Evolutionary conservation across 2,329 filamentous ascomycete species (phyloP).

Genomic region (Cladophialophora chaetospira): DNA sequence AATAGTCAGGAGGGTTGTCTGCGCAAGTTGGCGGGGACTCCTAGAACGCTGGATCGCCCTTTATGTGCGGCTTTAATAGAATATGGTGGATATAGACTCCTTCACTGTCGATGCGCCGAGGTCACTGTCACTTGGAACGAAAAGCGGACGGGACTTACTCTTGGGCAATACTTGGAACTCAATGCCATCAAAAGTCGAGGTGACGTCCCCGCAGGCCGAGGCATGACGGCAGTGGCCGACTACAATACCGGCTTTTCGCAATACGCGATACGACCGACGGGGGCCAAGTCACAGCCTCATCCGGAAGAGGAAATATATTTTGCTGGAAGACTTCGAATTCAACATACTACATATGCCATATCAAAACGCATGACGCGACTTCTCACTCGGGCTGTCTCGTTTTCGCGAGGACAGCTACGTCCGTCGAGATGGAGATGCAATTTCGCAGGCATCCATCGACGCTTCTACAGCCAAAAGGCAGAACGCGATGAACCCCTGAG

Average conservation of each 20-base stretch:
- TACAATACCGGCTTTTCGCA: neutral
- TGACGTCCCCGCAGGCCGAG: constrained; percentile 7
- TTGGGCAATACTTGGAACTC: neutral
- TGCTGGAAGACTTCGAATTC: neutral
- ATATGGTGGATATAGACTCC: no score
- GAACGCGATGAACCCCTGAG: constrained; percentile 60
- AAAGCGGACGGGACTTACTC: no score
- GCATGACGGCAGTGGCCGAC: constrained; percentile 2
- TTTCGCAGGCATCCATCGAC: neutral
- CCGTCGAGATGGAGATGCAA: neutral
- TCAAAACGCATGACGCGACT: constrained; percentile 8
- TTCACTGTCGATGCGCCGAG: no score
- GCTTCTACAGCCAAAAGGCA: constrained; percentile 4
- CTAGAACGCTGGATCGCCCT: no score
- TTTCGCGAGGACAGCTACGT: neutral
- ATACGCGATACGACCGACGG: neutral
- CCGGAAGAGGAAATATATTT: neutral
- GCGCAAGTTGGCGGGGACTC: no score
- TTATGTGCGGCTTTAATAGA: no score
- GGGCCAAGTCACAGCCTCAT: neutral
- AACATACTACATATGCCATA: neutral
- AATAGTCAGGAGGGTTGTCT: no score
- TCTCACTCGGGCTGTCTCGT: neutral
- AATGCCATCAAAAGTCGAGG: neutral
- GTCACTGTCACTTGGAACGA: neutral